phyloP scores from a whole-genome alignment of 2,329 filamentous ascomycete genomes.

The Penicillium capsulatum region DNA sequence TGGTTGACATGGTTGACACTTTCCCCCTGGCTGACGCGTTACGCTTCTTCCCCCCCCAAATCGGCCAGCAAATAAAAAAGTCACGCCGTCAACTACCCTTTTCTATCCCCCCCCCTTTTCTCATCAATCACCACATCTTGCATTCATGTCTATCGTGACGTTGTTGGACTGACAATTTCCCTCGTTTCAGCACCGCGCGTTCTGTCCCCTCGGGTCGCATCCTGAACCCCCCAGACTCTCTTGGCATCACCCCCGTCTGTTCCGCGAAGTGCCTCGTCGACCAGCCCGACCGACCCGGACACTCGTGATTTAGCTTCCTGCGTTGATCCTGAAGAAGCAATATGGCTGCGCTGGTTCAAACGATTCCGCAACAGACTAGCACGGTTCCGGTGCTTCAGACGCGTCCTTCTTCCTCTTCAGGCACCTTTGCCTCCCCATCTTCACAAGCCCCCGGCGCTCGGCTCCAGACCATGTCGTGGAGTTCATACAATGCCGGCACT shows the following conservation, averaged over 20 bases:
- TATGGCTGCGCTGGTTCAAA: conserved; percentile 83
- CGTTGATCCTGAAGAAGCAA: conserved; percentile 39
- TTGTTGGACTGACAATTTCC: conserved; percentile 24
- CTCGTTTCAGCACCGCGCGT: conserved; percentile 17
- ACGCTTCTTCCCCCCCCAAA: conserved; percentile 10
- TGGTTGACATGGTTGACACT: conserved; percentile 9
- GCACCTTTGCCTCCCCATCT: conserved; percentile 47
- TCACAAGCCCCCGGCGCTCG: conserved; percentile 36
- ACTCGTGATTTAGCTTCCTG: conserved; percentile 16
- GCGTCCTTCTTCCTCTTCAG: conserved; percentile 62
- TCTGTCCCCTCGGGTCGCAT: conserved; percentile 16
- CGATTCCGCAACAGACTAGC: conserved; percentile 70
- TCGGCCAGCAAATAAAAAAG: conserved; percentile 6
- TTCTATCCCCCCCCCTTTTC: background rate
- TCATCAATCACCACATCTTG: conserved; percentile 1
- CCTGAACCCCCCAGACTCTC: conserved; percentile 9
- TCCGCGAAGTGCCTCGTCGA: conserved; percentile 17
- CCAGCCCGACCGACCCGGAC: conserved; percentile 21
- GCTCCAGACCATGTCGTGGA: conserved; percentile 40
- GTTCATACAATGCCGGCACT: conserved; percentile 39
- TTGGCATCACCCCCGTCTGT: conserved; percentile 4
- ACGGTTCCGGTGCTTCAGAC: conserved; percentile 73
- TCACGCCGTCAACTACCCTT: background rate
- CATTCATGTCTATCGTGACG: conserved; percentile 7
- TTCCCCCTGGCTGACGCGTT: conserved; percentile 22